Conservation (phyloP, 1,284 basidiomycete species). For the Trametes polyzona region DNA sequence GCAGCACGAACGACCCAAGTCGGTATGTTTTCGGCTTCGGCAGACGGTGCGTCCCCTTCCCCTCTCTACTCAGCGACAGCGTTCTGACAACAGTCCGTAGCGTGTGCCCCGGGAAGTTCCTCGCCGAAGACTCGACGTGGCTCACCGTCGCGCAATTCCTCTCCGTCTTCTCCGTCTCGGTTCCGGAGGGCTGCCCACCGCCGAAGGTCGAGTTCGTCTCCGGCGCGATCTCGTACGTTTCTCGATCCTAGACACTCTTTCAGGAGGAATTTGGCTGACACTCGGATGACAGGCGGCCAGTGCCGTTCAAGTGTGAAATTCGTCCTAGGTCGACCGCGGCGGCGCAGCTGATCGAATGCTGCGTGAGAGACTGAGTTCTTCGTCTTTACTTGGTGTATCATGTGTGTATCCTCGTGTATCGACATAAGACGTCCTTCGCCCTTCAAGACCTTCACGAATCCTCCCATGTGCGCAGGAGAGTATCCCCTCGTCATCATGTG, state of each 20-base stretch:
- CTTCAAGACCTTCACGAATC: too few relatives aligned
- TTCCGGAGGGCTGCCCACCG: neutral
- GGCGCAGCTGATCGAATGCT: slow-evolving; percentile 4
- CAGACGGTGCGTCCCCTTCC: slow-evolving; percentile 5
- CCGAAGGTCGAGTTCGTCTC: slow-evolving; percentile 5
- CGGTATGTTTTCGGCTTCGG: slow-evolving; percentile 16
- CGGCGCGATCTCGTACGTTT: slow-evolving; percentile 8
- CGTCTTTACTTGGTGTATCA: too few relatives aligned
- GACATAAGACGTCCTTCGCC: too few relatives aligned
- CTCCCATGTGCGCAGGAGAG: too few relatives aligned
- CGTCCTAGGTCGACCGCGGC: slow-evolving; percentile 10
- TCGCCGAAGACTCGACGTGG: slow-evolving; percentile 16
- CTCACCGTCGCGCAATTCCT: slow-evolving; percentile 17
- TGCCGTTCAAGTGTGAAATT: slow-evolving; percentile 11
- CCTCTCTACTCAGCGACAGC: neutral
- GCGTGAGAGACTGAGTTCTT: neutral
- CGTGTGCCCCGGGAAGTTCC: slow-evolving; percentile 8
- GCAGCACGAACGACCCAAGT: slow-evolving; percentile 17
- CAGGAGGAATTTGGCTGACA: neutral
- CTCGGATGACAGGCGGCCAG: neutral
- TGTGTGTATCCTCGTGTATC: too few relatives aligned
- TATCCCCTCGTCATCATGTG: too few relatives aligned
- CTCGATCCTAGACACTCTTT: neutral
- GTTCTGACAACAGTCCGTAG: neutral
- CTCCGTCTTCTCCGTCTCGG: slow-evolving; percentile 1